phyloP scores from a whole-genome alignment of 495 filamentous ascomycete genomes.

The Extremus antarcticus region DNA sequence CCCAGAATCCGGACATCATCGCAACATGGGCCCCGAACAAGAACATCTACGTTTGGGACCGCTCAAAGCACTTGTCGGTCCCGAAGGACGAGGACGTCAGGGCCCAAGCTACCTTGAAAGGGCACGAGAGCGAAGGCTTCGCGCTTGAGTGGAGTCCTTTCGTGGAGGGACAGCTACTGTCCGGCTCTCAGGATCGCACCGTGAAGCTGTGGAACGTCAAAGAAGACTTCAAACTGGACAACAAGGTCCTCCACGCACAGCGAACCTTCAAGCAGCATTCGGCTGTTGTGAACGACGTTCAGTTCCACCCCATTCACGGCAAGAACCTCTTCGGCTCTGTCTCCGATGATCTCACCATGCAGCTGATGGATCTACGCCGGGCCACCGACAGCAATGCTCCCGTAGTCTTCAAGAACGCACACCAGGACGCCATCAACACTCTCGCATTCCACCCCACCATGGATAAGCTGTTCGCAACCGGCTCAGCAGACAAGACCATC shows the following conservation, averaged over 20 bases:
- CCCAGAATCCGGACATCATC: slow-evolving; percentile 94
- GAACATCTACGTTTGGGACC: slow-evolving; percentile 83
- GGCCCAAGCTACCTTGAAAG: slow-evolving; percentile 72
- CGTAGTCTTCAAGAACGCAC: slow-evolving; percentile 47
- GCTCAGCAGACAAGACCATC: slow-evolving; percentile 88
- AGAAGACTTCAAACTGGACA: slow-evolving; percentile 4
- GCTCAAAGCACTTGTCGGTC: slow-evolving; percentile 73
- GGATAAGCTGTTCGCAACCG: slow-evolving; percentile 80
- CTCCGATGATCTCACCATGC: slow-evolving; percentile 87
- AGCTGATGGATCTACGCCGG: slow-evolving; percentile 74
- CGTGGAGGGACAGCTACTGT: slow-evolving; percentile 66
- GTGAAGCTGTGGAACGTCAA: slow-evolving; percentile 71
- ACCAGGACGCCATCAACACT: slow-evolving; percentile 87
- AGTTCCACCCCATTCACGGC: slow-evolving; percentile 70
- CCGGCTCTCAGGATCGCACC: slow-evolving; percentile 82
- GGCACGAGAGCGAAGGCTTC: slow-evolving; percentile 88
- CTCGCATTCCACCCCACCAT: slow-evolving; percentile 83
- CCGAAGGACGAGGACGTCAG: slow-evolving; percentile 39
- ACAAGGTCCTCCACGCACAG: slow-evolving; percentile 54
- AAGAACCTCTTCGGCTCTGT: slow-evolving; percentile 77
- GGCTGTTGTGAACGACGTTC: slow-evolving; percentile 91
- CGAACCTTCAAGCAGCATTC: slow-evolving; percentile 78
- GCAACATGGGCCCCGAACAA: slow-evolving; percentile 87
- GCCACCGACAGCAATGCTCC: slow-evolving; percentile 50
- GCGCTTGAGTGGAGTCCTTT: slow-evolving; percentile 89